phyloP scores from a whole-genome alignment of 208 protist genomes.

The Novymonas esmeraldas region DNA sequence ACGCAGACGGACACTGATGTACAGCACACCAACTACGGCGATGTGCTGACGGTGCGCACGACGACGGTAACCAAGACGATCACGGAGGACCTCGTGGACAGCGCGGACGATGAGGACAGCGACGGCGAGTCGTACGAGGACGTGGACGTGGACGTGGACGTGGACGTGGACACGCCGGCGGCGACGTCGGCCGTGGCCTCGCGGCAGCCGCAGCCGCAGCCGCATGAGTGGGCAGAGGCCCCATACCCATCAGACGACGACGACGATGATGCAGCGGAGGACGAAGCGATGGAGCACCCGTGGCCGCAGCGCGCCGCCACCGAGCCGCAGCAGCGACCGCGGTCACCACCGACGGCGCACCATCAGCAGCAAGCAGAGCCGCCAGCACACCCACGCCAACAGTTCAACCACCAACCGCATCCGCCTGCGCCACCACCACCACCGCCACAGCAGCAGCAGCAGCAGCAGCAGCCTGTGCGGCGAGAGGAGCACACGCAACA shows the following conservation, averaged over 20 bases:
- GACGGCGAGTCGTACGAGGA: constrained; percentile 36
- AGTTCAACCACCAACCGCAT: no score
- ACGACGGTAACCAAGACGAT: constrained; percentile 75
- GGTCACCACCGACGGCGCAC: background rate
- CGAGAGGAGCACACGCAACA: constrained; percentile 5
- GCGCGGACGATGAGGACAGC: constrained; percentile 15
- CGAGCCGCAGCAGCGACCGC: background rate
- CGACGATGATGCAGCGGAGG: background rate
- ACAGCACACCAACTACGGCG: constrained; percentile 63
- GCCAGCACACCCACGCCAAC: no score
- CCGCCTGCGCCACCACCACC: background rate
- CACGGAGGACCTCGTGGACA: constrained; percentile 59
- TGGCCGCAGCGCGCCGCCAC: background rate
- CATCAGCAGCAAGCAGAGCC: constrained; percentile 4
- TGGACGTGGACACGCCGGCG: background rate
- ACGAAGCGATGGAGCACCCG: background rate
- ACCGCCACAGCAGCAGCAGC: no score
- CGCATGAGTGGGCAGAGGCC: constrained; percentile 27
- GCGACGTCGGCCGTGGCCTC: background rate
- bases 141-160: constrained; percentile 6
- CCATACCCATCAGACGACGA: background rate
- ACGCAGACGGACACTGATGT: constrained; percentile 73
- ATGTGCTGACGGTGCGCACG: constrained; percentile 68
- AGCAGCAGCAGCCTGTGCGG: background rate
- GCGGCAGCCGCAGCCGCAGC: constrained; percentile 1